A percentile compares a stretch with the other conserved stretches of the same genome.
Conservation (phyloP, 2,329 filamentous ascomycete genomes). For the Cladosporium sp. region DNA sequence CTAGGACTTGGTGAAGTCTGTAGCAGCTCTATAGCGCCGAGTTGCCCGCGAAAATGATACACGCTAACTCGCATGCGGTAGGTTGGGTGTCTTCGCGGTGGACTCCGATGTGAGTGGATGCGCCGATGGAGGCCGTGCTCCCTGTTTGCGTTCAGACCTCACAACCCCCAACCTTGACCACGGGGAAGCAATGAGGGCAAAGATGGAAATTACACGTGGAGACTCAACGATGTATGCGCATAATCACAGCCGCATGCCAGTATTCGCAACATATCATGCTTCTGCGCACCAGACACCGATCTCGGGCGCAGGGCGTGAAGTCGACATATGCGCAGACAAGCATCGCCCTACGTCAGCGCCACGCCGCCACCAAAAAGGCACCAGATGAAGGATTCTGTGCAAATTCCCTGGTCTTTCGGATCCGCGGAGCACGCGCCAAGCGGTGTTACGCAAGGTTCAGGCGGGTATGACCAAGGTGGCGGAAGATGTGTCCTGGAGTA, state of each 20-base stretch:
- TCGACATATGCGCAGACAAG: not conserved
- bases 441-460: not conserved
- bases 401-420: not conserved
- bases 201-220: not conserved
- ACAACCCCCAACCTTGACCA: not conserved
- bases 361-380: not conserved
- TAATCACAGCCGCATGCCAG: too few relatives aligned
- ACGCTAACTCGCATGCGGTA: not conserved
- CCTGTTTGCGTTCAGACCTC: not conserved
- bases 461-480: constrained; percentile 1
- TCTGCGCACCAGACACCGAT: not conserved
- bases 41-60: not conserved
- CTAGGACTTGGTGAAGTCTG: not conserved
- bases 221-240: not conserved
- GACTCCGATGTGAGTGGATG: not conserved
- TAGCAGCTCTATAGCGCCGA: not conserved
- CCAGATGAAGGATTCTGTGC: not conserved
- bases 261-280: not conserved
- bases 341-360: constrained; percentile 10
- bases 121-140: not conserved
- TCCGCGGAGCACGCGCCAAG: not conserved
- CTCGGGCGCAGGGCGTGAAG: not conserved
- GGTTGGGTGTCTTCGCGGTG: constrained; percentile 5
- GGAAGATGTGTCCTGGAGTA: constrained; percentile 1
- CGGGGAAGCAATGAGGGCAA: constrained; percentile 6